Percentiles rank a stretch among this genome's conserved stretches.
These are phyloP conservation scores for Syzygium grande DNA, from an alignment of 345 rosid genomes.

Conservation along the genomic window DNA sequence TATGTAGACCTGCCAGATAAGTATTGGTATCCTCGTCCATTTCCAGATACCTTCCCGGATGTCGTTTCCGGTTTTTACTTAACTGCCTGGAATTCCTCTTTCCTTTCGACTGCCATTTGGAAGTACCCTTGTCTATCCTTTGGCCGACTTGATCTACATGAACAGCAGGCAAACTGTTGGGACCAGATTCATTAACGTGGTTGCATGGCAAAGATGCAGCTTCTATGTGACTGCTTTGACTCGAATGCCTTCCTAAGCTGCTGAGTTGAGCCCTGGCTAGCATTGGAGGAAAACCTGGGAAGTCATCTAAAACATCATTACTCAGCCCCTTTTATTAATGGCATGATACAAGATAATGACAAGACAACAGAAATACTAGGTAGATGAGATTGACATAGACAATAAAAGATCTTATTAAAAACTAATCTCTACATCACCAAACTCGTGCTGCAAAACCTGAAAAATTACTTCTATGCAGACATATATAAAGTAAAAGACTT, in stretches of 20 bases:
- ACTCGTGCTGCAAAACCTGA: not conserved
- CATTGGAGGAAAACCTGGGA: slow-evolving; percentile 33
- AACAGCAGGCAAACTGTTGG: slow-evolving; percentile 15
- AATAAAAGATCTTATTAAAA: not conserved
- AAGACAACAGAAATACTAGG: not conserved
- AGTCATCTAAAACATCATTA: slow-evolving; percentile 2
- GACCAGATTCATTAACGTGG: slow-evolving; percentile 29
- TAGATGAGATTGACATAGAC: not conserved
- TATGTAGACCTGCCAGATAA: slow-evolving; percentile 10
- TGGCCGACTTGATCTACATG: slow-evolving; percentile 28
- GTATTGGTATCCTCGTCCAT: slow-evolving; percentile 34
- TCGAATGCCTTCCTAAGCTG: slow-evolving; percentile 31
- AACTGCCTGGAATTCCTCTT: slow-evolving; percentile 85
- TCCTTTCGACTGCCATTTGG: slow-evolving; percentile 93
- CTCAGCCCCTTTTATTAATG: not conserved
- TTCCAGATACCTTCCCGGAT: slow-evolving; percentile 33
- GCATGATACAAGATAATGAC: not conserved
- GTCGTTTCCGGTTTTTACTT: slow-evolving; percentile 56
- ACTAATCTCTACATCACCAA: not conserved
- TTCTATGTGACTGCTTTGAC: slow-evolving; percentile 41
- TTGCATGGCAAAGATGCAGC: slow-evolving; percentile 28
- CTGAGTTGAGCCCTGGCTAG: slow-evolving; percentile 7
- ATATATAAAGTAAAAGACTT: not conserved
- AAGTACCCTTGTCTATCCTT: slow-evolving; percentile 52
- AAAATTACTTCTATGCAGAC: not conserved